Base-by-base conservation (phyloP, 306 rosid genomes). In the Gastrolobium villosum region DNA sequence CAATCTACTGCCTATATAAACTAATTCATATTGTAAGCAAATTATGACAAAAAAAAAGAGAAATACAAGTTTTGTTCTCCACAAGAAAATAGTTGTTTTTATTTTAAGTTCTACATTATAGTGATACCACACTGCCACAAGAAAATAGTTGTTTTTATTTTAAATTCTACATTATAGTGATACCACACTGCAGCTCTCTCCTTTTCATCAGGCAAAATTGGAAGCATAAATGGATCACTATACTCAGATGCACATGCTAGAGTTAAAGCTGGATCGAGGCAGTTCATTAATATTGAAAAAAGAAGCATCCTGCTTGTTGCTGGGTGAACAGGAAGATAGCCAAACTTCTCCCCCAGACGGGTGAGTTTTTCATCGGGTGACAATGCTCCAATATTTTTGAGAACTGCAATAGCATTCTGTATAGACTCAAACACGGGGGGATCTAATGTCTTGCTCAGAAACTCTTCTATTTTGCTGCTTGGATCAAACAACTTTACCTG, bases 251-350 rank as follows among this genome's bases (percentile, higher is more conserved):
- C 97, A 72, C 97, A 91, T 13, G 97, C 97, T 28, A 90, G 70
- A 31, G 96, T 94, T 84, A 91, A 81, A 20, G 98, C 98, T 56
- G 98, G 98, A 59, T 85, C 96, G 3, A 94, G 97, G 81, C 98
- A 88, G 78, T 91, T 88, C 96, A 90, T 87, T 87, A 94, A 76
- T 88, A 90, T 81, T 56, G 95, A 89, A 70, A 90, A 89, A 70
- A 91, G 81, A 57, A 93, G 93, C 97, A 93, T 91, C 80, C 85
- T 91, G 91, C 97, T 61, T 1, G 90, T 88, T 62, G 81, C 75
- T 67, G 96, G 98, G 77, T 88, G 97, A 78, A 91, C 91, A 75
- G 97, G 92, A 41, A 93, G 87, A 70, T 84, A 81, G 67, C 93
- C 98, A 72, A 93, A 81, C 84, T 87, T 93, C 83, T 87, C 85